A percentile compares a stretch with the other conserved stretches of the same genome.
phyloP scores from a whole-genome alignment of 176 grass and related monocot genomes.

The Zoysia japonica region DNA sequence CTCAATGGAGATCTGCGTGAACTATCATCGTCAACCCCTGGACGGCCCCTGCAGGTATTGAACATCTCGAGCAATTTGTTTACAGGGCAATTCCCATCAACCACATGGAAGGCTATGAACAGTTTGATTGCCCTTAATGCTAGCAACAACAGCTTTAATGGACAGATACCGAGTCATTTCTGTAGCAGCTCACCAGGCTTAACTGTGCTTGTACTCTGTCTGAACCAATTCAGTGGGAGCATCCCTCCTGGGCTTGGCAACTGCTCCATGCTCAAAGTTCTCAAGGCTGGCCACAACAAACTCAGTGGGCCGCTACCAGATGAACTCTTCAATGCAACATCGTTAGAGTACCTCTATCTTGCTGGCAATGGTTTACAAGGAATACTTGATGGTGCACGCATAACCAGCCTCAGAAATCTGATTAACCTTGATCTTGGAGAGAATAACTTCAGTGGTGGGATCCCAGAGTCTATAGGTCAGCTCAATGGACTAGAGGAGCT shows the following conservation, averaged over 20 bases:
- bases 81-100: conserved; percentile 37
- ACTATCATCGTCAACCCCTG: background rate
- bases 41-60: conserved; percentile 38
- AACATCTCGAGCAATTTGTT: conserved; percentile 53
- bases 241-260: conserved; percentile 36
- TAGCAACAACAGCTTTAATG: conserved; percentile 50
- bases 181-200: conserved; percentile 21
- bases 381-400: conserved; percentile 1
- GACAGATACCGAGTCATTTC: conserved; percentile 27
- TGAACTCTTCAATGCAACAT: conserved; percentile 45
- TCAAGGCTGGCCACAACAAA: conserved; percentile 37
- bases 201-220: conserved; percentile 19
- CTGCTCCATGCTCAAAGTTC: conserved; percentile 36
- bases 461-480: conserved; percentile 44
- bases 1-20: conserved; percentile 14
- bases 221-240: conserved; percentile 30
- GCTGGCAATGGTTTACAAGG: conserved; percentile 27
- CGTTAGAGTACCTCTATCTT: conserved; percentile 37
- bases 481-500: conserved; percentile 38
- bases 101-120: conserved; percentile 17
- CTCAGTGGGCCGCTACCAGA: conserved; percentile 29
- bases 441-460: conserved; percentile 12
- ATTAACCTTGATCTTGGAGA: conserved; percentile 32
- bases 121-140: conserved; percentile 36
- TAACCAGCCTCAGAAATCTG: conserved; percentile 41